phyloP scores from a whole-genome alignment of 2,329 filamentous ascomycete genomes.

The Diplodia intermedia region DNA sequence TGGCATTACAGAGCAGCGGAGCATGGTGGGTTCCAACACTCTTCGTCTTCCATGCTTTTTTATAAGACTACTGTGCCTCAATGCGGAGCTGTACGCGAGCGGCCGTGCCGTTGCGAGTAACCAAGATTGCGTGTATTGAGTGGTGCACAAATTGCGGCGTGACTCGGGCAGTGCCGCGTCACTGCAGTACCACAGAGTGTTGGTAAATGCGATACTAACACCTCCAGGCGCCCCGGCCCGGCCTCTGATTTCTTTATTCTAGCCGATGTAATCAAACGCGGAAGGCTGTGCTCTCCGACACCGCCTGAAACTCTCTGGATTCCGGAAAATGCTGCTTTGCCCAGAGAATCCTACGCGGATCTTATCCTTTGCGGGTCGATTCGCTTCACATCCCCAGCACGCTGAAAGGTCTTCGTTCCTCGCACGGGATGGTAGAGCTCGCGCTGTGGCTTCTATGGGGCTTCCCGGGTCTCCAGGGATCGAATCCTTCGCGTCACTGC shows the following conservation, averaged over 20 bases:
- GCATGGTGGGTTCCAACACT: background rate
- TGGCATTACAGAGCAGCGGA: background rate
- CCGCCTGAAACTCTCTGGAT: background rate
- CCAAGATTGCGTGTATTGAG: too few species aligned
- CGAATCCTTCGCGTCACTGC: slow-evolving; percentile 17
- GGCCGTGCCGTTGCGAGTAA: background rate
- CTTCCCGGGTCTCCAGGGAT: background rate
- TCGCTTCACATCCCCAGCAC: background rate
- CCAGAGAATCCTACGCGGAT: background rate
- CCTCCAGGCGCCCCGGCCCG: background rate
- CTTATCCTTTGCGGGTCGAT: background rate
- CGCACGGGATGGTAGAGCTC: background rate
- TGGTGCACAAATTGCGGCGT: background rate
- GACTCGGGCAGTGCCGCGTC: background rate
- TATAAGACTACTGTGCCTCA: background rate
- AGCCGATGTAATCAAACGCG: background rate
- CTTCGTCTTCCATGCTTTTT: background rate
- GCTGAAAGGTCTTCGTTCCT: background rate
- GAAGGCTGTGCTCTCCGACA: background rate
- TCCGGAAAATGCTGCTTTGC: background rate
- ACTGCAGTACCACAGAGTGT: slow-evolving; percentile 6
- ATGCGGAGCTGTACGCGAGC: background rate
- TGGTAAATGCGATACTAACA: background rate
- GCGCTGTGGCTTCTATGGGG: background rate
- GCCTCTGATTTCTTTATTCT: background rate